Base-by-base conservation (phyloP, 2,329 filamentous ascomycete genomes). In the Ascochyta fabae region DNA sequence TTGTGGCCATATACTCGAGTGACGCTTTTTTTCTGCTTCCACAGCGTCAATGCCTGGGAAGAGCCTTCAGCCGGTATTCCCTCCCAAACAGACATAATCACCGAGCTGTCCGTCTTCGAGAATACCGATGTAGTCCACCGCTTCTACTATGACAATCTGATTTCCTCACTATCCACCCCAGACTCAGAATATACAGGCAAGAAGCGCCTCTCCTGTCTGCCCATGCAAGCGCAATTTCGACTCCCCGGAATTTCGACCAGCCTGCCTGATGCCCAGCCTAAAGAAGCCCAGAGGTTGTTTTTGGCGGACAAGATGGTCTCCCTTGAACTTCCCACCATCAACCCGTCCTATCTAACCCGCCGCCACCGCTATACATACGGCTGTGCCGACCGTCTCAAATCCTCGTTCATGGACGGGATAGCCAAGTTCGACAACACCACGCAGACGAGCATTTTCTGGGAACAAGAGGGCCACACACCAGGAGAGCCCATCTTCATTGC, bases 11-110 rank as follows among this genome's bases (percentile, higher is more conserved):
- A 1, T 93, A 89, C 66, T 83, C 87, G 16, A 88, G 85, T 15
- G 81, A 84, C 0, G 83, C 89, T n/a, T 0, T 87, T 87, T 42
- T 96, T 93, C 78, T 88, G 86, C 74, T 96, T 96, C 73, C 91
- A 96, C 75, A 85, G 84, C 0, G 79, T 91, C 69, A 96, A 96
- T 63, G 84, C 90, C 0, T 95, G 87, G 70, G 89, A 94, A 66
- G 83, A 90, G 59, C 63, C 73, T 0, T 78, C 74, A 0, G 48
- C 71, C 3, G 61, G 49, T 19, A 62, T 73, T 26, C 57, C 69
- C 2, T 64, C 24, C 47, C 76, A 79, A n/a, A 75, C 76, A 5
- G 80, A 87, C 56, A 79, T 95, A 16, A 78, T 86, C 27, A 85
- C 88, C 50, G 91, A 96, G 58, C 70, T 88, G 1, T 75, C 87